phyloP scores from a whole-genome alignment of 106 monocot genomes.

The Platanthera zijinensis region DNA sequence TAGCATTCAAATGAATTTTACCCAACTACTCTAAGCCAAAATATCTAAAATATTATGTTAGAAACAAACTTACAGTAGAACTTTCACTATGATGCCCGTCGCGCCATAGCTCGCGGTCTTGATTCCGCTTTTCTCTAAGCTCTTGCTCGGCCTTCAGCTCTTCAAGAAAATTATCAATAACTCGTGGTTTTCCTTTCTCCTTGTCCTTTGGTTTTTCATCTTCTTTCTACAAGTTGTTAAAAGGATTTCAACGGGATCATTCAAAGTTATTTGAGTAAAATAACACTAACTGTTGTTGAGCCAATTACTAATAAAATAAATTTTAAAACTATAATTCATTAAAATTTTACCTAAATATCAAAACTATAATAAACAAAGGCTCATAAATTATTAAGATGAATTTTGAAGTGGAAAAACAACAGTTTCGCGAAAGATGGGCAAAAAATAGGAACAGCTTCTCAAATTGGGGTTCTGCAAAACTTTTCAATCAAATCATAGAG shows the following conservation, averaged over 20 bases:
- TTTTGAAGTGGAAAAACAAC: neutral
- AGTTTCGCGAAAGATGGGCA: neutral
- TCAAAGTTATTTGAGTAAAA: neutral
- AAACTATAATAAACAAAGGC: neutral
- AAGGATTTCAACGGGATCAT: slow-evolving; percentile 4
- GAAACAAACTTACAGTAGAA: slow-evolving; percentile 47
- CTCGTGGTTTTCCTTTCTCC: slow-evolving; percentile 82
- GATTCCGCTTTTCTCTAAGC: slow-evolving; percentile 78
- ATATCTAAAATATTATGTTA: neutral
- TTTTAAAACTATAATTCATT: neutral
- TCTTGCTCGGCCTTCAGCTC: slow-evolving; percentile 96
- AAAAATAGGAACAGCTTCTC: neutral
- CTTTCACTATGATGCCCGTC: slow-evolving; percentile 50
- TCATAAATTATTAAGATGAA: neutral
- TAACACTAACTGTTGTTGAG: neutral
- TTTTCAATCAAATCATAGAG: neutral
- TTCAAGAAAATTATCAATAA: slow-evolving; percentile 87
- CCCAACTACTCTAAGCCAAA: neutral
- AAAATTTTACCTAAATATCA: neutral
- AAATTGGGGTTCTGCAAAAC: neutral
- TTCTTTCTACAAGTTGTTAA: slow-evolving; percentile 44
- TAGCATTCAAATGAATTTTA: neutral
- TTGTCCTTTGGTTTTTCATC: slow-evolving; percentile 94
- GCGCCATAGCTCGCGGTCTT: slow-evolving; percentile 75
- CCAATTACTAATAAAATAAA: neutral